Evolutionary conservation across 2,329 filamentous ascomycete species (phyloP).

Genomic region (Ophiostoma himal-ulmi): DNA sequence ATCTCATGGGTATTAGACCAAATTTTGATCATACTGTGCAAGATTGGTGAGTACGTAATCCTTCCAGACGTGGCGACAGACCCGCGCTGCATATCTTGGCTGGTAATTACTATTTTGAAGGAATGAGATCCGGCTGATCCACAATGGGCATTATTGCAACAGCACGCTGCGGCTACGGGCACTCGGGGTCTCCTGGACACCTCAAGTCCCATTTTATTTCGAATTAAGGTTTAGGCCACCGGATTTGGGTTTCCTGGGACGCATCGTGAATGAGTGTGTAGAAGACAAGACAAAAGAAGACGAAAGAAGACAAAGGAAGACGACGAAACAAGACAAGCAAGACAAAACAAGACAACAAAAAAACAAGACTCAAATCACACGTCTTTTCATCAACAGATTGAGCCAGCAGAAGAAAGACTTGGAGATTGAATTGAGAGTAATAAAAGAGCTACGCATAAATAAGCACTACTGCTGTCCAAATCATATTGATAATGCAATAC

Average conservation of each 20-base stretch:
- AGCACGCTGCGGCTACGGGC: background rate
- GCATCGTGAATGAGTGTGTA: background rate
- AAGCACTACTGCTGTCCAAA: no score
- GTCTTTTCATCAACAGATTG: background rate
- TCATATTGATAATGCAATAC: no score
- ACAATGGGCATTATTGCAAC: background rate
- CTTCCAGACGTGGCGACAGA: background rate
- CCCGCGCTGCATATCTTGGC: background rate
- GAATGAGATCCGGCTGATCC: background rate
- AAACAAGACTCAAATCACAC: no score
- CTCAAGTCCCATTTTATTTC: background rate
- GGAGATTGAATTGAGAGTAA: no score
- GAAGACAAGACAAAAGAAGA: background rate
- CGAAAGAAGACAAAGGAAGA: background rate
- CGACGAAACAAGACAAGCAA: no score
- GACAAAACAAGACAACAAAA: no score
- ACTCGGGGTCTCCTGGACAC: background rate
- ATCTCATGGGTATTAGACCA: background rate
- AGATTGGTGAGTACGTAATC: background rate
- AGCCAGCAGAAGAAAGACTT: background rate
- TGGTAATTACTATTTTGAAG: background rate
- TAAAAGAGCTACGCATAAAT: no score
- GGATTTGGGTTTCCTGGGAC: background rate
- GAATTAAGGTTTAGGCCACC: slow-evolving; percentile 11
- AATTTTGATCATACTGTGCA: background rate